A percentile compares a stretch with the other conserved stretches of the same genome.
These are phyloP conservation scores for Aspergillus texensis DNA, from an alignment of 2,329 filamentous ascomycete species.

Conservation along the genomic window DNA sequence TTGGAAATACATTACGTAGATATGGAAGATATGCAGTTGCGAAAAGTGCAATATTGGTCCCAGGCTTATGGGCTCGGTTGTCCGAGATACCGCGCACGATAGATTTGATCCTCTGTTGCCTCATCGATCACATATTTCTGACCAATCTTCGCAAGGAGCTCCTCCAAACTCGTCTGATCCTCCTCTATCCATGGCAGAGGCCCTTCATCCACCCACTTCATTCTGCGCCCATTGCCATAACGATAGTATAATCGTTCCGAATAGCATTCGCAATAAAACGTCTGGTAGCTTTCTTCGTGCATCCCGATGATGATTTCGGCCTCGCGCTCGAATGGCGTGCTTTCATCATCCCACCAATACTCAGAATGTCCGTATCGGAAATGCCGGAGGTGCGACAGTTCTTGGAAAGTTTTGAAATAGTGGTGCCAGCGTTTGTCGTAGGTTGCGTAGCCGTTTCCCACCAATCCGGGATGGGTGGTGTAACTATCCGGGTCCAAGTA, in stretches of 20 bases:
- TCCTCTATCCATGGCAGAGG: slow-evolving; percentile 10
- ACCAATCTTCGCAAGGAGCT: slow-evolving; percentile 21
- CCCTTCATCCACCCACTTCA: too few relatives aligned
- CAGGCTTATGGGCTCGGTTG: not conserved
- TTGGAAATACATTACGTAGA: not conserved
- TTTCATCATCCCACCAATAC: not conserved
- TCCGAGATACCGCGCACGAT: not conserved
- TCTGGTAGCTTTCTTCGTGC: slow-evolving; percentile 15
- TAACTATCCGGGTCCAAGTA: not conserved
- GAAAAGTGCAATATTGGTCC: not conserved
- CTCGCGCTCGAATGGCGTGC: slow-evolving; percentile 25
- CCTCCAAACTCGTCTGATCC: slow-evolving; percentile 19
- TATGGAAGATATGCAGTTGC: not conserved
- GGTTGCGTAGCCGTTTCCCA: not conserved
- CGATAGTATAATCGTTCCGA: too few relatives aligned
- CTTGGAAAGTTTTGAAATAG: slow-evolving; percentile 23
- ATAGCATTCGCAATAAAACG: too few relatives aligned
- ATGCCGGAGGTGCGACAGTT: slow-evolving; percentile 19
- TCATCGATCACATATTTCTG: not conserved
- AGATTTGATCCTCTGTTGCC: not conserved
- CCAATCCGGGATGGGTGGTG: not conserved
- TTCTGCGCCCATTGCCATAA: too few relatives aligned
- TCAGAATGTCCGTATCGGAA: slow-evolving; percentile 14
- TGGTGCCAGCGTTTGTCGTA: slow-evolving; percentile 24
- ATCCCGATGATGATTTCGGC: slow-evolving; percentile 17